Base-by-base conservation (phyloP, 1,284 basidiomycete genomes). In the Ustilago sp. region DNA sequence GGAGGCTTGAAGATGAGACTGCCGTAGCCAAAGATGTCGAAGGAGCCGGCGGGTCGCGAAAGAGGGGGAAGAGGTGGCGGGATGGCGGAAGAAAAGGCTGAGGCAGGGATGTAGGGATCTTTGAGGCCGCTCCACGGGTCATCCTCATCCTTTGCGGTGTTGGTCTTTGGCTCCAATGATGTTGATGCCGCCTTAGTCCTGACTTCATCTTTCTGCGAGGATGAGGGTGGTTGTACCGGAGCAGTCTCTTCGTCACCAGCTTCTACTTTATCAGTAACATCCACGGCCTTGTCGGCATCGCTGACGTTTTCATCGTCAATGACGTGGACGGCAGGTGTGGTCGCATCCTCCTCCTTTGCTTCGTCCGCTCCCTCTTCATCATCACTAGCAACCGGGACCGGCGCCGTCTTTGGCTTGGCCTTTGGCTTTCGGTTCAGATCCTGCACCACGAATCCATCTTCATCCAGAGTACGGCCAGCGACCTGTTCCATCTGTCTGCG, bases 1-100 rank as follows among this genome's bases (percentile, higher is more conserved):
- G 84, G 84, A 1, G 84, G 84, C 65, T 85, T 85, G 74, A 85
- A 85, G 58, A 85, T 84, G 47, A 85, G 76, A 19, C 73, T 77
- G 31, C 84, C 84, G 52, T 85, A 85, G 41, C 82, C 83, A 68
- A 83, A 85, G 45, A 83, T 70, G 59, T 83, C 80, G 35, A 83
- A 83, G 1, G 82, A 83, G 4, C 81, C 80, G n/a, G 53, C 34
- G 2, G 81, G 81, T 1, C 80, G 77, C 28, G 64, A 43, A 2
- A 63, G 47, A 1, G 75, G 62, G 9, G 66, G 66, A 1, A 77
- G 50, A 7, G 76, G 68, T 4, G 65, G 65, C 11, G 74, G 66
- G 13, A 77, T 36, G 39, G 55, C 59, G 2, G 59, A 19, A 3
- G 63, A 68, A 28, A 77, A 77, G 12, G 74, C 76, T n/a, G 63